Base-by-base conservation (phyloP, 495 filamentous ascomycete genomes). In the Penicillium egyptiacum region DNA sequence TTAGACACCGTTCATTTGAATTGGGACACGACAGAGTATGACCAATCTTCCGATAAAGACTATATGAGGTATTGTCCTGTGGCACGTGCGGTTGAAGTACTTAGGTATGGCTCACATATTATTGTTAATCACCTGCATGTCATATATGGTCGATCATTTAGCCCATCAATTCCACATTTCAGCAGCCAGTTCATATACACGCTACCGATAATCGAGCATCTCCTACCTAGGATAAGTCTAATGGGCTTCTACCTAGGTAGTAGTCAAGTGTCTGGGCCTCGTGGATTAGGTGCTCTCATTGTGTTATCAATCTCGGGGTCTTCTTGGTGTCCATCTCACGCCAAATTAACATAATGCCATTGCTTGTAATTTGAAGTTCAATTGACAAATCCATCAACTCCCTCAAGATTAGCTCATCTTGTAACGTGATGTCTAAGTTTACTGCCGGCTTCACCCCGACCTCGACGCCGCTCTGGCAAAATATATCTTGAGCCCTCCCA, bases 401-500 rank as follows among this genome's bases (percentile, higher is more conserved):
- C 16, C 9, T 50, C 19, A 1, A 16, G 30, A 23, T 17, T n/a
- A 51, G 20, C 20, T 17, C 8, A 19, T 17, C 33, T 2, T 26
- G 20, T 40, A 23, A 37, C 5, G 16, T 51, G 49, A 39, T 26
- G 19, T 28, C 12, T 1, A 48, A 12, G 45, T 48, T 39, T 40
- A 26, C 49, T 40, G 49, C 31, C 20, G 8, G 12, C 35, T 16
- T 37, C 14, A n/a, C 33, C 22, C 19, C 12, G 48, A 50, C 30
- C 48, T 50, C 19, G 14, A 35, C 12, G 33, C 49, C 49, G 49
- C 33, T 40, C 19, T 51, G 49, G 49, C 49, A 51, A 51, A 40
- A 51, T 51, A 51, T 51, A 51, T 51, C 7, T n/a, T 7, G 14
- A 2, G 2, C 22, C 22, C 42, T 22, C 48, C 17, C 30, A 16